Evolutionary conservation across 306 rosid species (phyloP).

Genomic region (Cucurbita ficifolia): DNA sequence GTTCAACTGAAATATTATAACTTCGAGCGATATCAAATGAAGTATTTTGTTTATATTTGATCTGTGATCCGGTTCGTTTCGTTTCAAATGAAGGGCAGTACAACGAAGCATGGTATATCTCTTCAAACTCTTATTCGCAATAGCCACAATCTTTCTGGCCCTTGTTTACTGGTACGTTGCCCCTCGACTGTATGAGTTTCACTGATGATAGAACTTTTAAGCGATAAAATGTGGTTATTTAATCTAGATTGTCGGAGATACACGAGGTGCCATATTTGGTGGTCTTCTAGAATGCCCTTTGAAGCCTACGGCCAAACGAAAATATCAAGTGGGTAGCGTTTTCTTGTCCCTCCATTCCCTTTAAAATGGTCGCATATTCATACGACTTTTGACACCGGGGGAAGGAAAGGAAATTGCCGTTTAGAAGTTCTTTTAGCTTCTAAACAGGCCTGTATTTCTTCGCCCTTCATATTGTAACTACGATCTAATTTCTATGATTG

Average conservation of each 20-base stretch:
- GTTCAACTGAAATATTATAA: slow-evolving; percentile 14
- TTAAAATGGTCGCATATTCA: slow-evolving; percentile 5
- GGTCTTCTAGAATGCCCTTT: slow-evolving; percentile 83
- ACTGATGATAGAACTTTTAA: neutral
- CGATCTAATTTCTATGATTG: slow-evolving; percentile 8
- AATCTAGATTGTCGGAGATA: slow-evolving; percentile 78
- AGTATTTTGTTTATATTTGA: slow-evolving; percentile 14
- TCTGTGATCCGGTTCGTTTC: slow-evolving; percentile 29
- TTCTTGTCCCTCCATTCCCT: neutral
- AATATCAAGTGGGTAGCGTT: slow-evolving; percentile 57
- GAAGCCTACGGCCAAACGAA: slow-evolving; percentile 70
- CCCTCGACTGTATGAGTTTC: neutral
- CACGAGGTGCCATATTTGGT: slow-evolving; percentile 85
- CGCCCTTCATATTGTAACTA: neutral
- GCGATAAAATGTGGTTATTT: neutral
- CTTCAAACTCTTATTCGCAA: slow-evolving; percentile 92
- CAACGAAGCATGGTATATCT: slow-evolving; percentile 83
- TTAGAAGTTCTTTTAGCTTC: neutral
- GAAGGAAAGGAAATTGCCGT: neutral
- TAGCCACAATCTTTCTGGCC: slow-evolving; percentile 71
- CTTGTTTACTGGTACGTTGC: slow-evolving; percentile 70
- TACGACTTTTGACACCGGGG: neutral
- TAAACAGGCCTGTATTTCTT: neutral
- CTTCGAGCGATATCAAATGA: slow-evolving; percentile 2
- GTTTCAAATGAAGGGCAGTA: slow-evolving; percentile 97